A percentile compares a stretch with the other conserved stretches of the same genome.
Evolutionary conservation across 2,329 filamentous ascomycete genomes (phyloP).

Genomic region (Scedosporium aurantiacum): DNA sequence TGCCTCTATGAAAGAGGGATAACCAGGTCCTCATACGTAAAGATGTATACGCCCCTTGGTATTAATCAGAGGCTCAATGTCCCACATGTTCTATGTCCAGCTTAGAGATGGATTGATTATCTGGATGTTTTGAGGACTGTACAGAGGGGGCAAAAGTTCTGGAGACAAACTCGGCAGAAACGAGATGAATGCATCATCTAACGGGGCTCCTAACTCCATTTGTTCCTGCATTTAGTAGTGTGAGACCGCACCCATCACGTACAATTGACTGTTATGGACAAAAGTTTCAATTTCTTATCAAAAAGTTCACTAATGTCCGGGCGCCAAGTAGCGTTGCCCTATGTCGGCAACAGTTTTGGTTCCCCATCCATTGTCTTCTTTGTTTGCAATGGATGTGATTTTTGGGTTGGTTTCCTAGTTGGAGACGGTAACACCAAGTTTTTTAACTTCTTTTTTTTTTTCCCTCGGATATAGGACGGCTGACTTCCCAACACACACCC

Average conservation of each 20-base stretch:
- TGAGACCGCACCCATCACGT: neutral
- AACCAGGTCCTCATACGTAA: too few relatives aligned
- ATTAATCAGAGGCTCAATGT: too few relatives aligned
- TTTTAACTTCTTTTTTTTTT: slow-evolving; percentile 9
- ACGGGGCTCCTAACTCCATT: too few relatives aligned
- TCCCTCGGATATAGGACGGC: slow-evolving; percentile 6
- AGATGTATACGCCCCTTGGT: too few relatives aligned
- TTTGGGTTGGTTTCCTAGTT: neutral
- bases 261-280: neutral
- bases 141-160: too few relatives aligned
- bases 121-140: too few relatives aligned
- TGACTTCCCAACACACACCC: neutral
- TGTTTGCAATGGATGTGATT: neutral
- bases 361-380: neutral
- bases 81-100: neutral
- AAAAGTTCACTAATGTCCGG: neutral
- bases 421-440: neutral
- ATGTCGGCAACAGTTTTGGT: neutral
- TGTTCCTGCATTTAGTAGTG: too few relatives aligned
- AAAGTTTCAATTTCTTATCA: neutral
- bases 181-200: too few relatives aligned
- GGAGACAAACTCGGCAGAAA: too few relatives aligned
- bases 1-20: too few relatives aligned
- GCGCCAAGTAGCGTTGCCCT: neutral
- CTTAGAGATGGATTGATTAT: too few relatives aligned